Evolutionary conservation across 208 protist species (phyloP).

Genomic region (Herpetomonas tarakana): DNA sequence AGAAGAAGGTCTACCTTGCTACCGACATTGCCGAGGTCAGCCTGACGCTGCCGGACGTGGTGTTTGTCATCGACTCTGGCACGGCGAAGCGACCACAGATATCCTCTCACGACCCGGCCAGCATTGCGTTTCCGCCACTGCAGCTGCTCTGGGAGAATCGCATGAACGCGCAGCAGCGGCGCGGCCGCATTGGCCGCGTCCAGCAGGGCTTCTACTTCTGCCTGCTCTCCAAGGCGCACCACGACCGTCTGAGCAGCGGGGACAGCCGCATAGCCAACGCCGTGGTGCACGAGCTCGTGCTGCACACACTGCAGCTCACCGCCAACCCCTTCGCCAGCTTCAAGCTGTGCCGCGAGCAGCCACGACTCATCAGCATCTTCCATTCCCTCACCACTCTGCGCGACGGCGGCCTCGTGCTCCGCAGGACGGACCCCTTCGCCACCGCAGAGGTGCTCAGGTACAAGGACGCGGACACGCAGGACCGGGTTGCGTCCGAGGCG

Average conservation of each 20-base stretch:
- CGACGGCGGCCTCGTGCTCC: slow-evolving; percentile 66
- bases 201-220: slow-evolving; percentile 89
- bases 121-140: slow-evolving; percentile 74
- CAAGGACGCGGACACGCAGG: slow-evolving; percentile 12
- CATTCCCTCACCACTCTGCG: slow-evolving; percentile 57
- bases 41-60: slow-evolving; percentile 95
- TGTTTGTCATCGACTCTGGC: slow-evolving; percentile 95
- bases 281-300: slow-evolving; percentile 66
- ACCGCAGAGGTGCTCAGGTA: slow-evolving; percentile 34
- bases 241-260: slow-evolving; percentile 20
- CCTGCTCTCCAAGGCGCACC: slow-evolving; percentile 46
- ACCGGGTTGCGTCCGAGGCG: slow-evolving; percentile 24
- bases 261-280: slow-evolving; percentile 60
- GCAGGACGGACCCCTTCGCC: slow-evolving; percentile 25
- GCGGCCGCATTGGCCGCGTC: slow-evolving; percentile 74
- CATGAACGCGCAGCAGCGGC: slow-evolving; percentile 64
- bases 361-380: slow-evolving; percentile 44
- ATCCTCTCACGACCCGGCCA: slow-evolving; percentile 29
- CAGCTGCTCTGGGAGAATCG: slow-evolving; percentile 71
- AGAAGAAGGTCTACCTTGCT: slow-evolving; percentile 92
- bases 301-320: slow-evolving; percentile 77
- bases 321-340: slow-evolving; percentile 59
- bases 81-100: slow-evolving; percentile 73
- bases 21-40: slow-evolving; percentile 97
- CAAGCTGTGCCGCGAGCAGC: slow-evolving; percentile 61